A percentile compares a stretch with the other conserved stretches of the same genome.
These are phyloP conservation scores for Spongospora subterranea DNA, from an alignment of 208 protist genomes.

Conservation along the genomic window DNA sequence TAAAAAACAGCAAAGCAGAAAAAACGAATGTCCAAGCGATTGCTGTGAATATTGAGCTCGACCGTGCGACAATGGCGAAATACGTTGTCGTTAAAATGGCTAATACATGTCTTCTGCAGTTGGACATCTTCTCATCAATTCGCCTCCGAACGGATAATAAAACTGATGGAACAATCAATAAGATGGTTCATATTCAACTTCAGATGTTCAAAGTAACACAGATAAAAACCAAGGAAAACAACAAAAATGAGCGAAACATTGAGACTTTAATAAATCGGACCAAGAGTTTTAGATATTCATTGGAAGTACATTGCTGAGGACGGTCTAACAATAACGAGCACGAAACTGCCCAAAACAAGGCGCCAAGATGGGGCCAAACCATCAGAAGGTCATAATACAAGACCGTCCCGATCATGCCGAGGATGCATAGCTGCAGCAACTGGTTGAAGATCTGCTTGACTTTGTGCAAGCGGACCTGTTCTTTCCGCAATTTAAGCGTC, in stretches of 20 bases:
- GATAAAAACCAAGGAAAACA: not conserved
- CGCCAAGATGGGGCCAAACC: constrained; percentile 43
- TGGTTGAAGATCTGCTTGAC: no score
- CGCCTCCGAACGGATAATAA: not conserved
- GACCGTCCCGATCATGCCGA: not conserved
- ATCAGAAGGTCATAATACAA: constrained; percentile 47
- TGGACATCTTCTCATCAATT: not conserved
- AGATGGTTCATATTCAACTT: not conserved
- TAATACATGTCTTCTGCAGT: not conserved
- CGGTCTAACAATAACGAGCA: not conserved
- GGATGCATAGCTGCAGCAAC: not conserved
- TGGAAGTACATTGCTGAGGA: not conserved
- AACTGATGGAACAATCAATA: not conserved
- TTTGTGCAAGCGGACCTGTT: no score
- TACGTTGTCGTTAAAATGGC: not conserved
- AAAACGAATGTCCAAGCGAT: not conserved
- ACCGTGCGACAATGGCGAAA: not conserved
- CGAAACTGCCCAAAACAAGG: constrained; percentile 23
- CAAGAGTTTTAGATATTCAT: no score
- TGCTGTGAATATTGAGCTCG: not conserved
- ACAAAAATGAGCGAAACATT: not conserved
- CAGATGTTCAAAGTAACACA: not conserved
- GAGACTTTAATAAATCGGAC: not conserved
- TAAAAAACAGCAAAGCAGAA: not conserved
- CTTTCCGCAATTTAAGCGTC: no score